A percentile compares a stretch with the other conserved stretches of the same genome.
These are phyloP conservation scores for Leishmania aethiopica DNA, from an alignment of 208 protist species.

Conservation along the genomic window DNA sequence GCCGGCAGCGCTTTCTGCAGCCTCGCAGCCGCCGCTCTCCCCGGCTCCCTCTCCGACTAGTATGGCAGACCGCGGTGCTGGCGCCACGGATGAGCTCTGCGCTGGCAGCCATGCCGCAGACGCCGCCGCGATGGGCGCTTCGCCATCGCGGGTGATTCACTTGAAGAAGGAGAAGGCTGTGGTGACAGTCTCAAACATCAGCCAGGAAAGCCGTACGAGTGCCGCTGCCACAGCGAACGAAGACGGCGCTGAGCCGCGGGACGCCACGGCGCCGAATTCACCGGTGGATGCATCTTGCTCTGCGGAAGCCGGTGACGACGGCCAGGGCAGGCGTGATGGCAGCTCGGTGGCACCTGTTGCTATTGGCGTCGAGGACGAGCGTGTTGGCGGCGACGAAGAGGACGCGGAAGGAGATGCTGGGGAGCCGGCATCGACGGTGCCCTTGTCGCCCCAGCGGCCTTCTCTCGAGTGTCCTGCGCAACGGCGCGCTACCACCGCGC, in stretches of 20 bases:
- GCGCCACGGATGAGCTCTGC: background rate
- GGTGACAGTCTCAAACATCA: background rate
- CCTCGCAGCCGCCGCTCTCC: background rate
- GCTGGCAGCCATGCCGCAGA: background rate
- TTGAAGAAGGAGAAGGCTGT: background rate
- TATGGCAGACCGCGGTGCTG: background rate
- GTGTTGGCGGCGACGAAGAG: background rate
- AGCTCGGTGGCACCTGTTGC: background rate
- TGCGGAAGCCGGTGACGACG: background rate
- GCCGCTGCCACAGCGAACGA: background rate
- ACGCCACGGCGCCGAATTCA: background rate
- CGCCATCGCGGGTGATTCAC: background rate
- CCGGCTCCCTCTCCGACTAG: background rate
- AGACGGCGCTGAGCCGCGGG: background rate
- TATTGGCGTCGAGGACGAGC: background rate
- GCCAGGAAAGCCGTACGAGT: background rate
- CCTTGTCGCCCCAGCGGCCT: background rate
- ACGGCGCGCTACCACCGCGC: too few relatives aligned
- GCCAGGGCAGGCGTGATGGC: background rate
- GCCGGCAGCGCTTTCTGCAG: background rate
- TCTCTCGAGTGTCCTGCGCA: background rate
- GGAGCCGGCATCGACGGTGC: background rate
- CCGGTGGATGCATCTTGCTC: slow-evolving; percentile 1
- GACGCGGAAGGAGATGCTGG: background rate
- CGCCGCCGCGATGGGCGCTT: background rate